A percentile compares a stretch with the other conserved stretches of the same genome.
Conservation (phyloP, 2,329 filamentous ascomycete species). For the Neopestalotiopsis clavispora region DNA sequence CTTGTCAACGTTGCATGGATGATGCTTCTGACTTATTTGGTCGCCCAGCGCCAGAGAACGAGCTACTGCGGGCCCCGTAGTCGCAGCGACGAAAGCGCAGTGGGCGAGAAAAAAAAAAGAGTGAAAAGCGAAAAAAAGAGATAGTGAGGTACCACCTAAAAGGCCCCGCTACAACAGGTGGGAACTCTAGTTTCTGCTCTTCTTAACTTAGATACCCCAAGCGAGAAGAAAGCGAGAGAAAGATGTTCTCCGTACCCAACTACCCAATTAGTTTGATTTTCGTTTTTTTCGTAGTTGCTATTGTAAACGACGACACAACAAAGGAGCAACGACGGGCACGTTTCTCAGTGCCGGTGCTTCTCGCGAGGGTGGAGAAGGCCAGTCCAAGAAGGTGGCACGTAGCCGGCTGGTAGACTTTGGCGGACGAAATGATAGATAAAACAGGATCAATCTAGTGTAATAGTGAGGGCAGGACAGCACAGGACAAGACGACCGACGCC, state of each 20-base stretch:
- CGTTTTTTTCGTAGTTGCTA: neutral
- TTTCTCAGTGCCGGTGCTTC: neutral
- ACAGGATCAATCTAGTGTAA: neutral
- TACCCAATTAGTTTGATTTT: neutral
- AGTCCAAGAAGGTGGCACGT: neutral
- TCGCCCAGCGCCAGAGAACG: constrained; percentile 2
- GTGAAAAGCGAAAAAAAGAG: neutral
- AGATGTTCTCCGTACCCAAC: neutral
- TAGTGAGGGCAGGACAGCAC: neutral
- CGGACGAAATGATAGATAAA: neutral
- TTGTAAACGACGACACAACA: neutral
- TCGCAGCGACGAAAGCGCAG: neutral
- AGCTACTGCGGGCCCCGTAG: constrained; percentile 6
- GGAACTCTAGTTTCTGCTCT: neutral
- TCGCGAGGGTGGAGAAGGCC: neutral
- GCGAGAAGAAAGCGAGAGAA: neutral
- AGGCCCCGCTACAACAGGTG: neutral
- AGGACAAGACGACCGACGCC: neutral
- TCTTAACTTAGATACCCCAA: neutral
- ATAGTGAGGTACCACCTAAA: neutral
- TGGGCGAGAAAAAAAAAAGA: neutral
- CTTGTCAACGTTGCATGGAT: constrained; percentile 14
- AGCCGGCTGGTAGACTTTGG: neutral
- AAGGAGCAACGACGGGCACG: neutral
- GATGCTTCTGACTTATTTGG: constrained; percentile 11